Conservation (phyloP, 73 alveolate genomes). For the Blepharisma stoltei region DNA sequence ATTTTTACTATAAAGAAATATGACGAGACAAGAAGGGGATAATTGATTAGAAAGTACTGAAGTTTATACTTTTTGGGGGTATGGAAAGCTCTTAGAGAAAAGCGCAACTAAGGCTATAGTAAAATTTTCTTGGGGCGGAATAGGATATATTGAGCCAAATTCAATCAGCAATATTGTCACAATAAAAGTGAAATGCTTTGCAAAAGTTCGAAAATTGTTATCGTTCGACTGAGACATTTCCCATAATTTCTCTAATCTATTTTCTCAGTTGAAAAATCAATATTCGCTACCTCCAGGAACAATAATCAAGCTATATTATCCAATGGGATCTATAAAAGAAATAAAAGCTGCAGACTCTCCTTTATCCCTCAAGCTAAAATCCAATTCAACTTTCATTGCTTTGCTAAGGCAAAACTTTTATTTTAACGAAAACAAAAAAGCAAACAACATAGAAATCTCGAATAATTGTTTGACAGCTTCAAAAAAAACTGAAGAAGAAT, state of each 20-base stretch:
- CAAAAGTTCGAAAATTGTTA: not conserved
- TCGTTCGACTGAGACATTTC: not conserved
- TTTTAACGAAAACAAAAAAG: constrained; percentile 39
- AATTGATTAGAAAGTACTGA: not conserved
- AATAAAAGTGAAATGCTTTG: not conserved
- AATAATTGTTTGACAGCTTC: constrained; percentile 36
- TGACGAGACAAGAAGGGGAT: not conserved
- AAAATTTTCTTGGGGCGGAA: constrained; percentile 6
- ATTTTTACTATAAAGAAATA: too few species aligned
- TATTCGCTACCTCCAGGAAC: not conserved
- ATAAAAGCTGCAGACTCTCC: not conserved
- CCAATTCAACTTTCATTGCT: not conserved
- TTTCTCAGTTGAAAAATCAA: not conserved
- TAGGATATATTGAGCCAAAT: not conserved
- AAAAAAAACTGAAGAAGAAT: constrained; percentile 35
- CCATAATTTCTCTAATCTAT: not conserved
- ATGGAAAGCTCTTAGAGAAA: not conserved
- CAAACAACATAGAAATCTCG: constrained; percentile 31
- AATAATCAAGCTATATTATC: not conserved
- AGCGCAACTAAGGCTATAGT: not conserved
- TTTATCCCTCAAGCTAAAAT: not conserved
- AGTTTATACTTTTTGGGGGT: constrained; percentile 14
- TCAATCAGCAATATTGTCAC: not conserved
- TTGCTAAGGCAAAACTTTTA: not conserved
- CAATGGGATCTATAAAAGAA: constrained; percentile 16